Conservation (phyloP, 768 basidiomycete genomes). For the Tricholoma flavovirens region DNA sequence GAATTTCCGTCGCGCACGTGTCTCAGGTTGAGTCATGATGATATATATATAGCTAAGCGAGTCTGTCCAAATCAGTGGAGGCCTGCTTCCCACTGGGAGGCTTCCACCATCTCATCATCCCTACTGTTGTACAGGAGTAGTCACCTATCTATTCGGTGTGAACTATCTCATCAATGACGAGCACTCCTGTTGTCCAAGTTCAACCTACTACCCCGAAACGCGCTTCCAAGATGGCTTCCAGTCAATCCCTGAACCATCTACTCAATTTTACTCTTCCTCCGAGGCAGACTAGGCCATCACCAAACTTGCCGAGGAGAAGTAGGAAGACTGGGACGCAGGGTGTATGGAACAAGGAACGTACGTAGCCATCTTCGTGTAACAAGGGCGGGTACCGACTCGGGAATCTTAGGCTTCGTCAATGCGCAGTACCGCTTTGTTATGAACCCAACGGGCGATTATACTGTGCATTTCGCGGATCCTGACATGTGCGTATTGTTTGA, state of each 20-base stretch:
- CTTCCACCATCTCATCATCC: constrained; percentile 20
- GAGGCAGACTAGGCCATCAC: constrained; percentile 57
- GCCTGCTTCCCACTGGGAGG: constrained; percentile 45
- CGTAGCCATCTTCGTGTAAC: constrained; percentile 28
- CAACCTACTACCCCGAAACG: constrained; percentile 43
- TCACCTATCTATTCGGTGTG: constrained; percentile 3
- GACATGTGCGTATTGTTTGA: constrained; percentile 65
- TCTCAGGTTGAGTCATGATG: constrained; percentile 22
- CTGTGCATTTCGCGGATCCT: constrained; percentile 94
- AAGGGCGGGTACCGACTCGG: constrained; percentile 12
- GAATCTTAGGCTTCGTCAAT: constrained; percentile 77
- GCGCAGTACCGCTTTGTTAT: constrained; percentile 95
- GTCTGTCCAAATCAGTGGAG: constrained; percentile 27
- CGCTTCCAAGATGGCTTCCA: constrained; percentile 60
- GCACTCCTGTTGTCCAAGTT: constrained; percentile 27
- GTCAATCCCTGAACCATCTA: constrained; percentile 72
- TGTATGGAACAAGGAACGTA: constrained; percentile 90
- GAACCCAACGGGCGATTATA: constrained; percentile 88
- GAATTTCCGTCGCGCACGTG: constrained; percentile 31
- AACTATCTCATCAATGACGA: constrained; percentile 28
- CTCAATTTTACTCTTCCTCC: constrained; percentile 94
- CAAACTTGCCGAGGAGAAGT: constrained; percentile 66
- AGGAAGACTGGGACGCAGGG: constrained; percentile 61
- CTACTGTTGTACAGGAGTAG: constrained; percentile 10
- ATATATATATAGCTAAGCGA: constrained; percentile 16